A percentile compares a stretch with the other conserved stretches of the same genome.
phyloP scores from a whole-genome alignment of 2,329 filamentous ascomycete species.

The Phialophora verrucosa region DNA sequence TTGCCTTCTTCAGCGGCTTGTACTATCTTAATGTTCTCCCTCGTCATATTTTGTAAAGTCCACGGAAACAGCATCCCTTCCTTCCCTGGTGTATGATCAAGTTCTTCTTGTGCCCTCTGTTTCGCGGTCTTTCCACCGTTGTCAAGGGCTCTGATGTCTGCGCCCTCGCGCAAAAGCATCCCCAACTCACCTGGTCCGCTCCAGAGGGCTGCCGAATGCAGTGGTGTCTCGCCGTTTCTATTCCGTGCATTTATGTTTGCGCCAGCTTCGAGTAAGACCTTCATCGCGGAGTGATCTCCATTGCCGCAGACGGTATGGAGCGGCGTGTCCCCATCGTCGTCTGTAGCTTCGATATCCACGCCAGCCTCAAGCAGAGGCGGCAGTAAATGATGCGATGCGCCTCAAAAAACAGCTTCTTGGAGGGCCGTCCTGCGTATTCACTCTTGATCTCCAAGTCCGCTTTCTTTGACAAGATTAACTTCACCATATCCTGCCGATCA shows the following conservation, averaged over 20 bases:
- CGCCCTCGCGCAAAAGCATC: not conserved
- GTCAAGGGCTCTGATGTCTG: not conserved
- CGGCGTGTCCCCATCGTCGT: not conserved
- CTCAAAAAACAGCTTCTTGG: not conserved
- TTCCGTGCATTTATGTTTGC: not conserved
- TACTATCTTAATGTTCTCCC: not conserved
- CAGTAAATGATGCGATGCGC: too few relatives aligned
- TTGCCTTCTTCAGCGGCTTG: not conserved
- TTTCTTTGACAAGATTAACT: not conserved
- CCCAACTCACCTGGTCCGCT: not conserved
- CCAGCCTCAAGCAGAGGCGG: not conserved
- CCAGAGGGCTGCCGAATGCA: not conserved
- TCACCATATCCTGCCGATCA: not conserved
- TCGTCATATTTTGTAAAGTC: not conserved
- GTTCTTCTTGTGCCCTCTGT: not conserved
- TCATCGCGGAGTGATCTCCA: not conserved
- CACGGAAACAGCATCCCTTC: too few relatives aligned
- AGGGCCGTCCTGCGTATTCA: not conserved
- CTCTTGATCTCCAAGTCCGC: not conserved
- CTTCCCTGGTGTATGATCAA: not conserved
- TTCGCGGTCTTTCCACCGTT: not conserved
- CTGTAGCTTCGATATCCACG: not conserved
- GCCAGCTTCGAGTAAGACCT: not conserved
- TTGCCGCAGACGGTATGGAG: not conserved
- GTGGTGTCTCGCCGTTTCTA: not conserved